Evolutionary conservation across 1,139 yeast species (phyloP), one percentile per base, ranked within the genome.

Genomic region (Geotrichum histeridarum): DNA sequence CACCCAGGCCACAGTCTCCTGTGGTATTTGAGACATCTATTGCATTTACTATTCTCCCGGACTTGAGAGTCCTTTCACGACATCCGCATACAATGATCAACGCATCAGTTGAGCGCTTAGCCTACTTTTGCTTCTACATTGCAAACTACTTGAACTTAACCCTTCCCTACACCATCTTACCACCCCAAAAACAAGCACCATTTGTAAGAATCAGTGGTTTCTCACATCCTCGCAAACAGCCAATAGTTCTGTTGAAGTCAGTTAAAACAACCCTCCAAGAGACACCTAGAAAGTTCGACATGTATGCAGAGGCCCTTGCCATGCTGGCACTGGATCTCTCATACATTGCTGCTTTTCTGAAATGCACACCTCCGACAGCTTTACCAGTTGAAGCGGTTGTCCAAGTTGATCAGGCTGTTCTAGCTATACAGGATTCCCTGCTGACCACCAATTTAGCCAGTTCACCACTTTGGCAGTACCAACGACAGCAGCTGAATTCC

Each of bases 11-110:
- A 41, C 14, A 14, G 22, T 42, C 38, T 82, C 32, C 76, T 85
- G 0, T 83, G 81, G 58, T 75, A 78, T 54, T 41, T 30, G 67
- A 64, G 50, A 54, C 64, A n/a, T 55, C 60, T 6, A 54, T 65
- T n/a, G 63, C 66, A 7, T 62, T 61, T 50, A 61, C 59, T 32
- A 61, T 59, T 15, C 55, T 70, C 9, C 73, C 73, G 1, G 70
- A 70, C 42, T 61, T 68, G 22, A 53, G 64, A 12, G 59, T 63
- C 30, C 60, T 70, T 12, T 65, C 65, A 1, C 65, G 64, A 48
- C 68, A 67, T 59, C 58, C 65, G 9, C 61, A 59, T 15, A 58
- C 63, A 15, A 56, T 63, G 5, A 61, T 70, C 41, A 70, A 68
- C 54, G 59, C 65, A 42, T 67, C 72, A 11, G 48, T 70, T 14